A percentile compares a stretch with the other conserved stretches of the same genome.
phyloP scores from a whole-genome alignment of 2,329 filamentous ascomycete species.

The Calonectria naviculata region DNA sequence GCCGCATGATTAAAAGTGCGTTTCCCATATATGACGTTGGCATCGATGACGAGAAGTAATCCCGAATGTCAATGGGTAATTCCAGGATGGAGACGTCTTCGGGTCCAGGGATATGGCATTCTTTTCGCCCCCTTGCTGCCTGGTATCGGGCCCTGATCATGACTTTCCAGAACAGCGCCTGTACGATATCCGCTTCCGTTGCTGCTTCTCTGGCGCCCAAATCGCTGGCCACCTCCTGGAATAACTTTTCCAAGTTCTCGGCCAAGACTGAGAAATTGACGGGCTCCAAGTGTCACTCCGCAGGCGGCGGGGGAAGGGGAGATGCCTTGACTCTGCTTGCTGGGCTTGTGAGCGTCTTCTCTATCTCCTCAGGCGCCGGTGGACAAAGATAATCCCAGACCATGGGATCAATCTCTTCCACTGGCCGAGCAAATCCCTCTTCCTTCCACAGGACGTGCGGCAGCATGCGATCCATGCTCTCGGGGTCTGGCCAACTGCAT shows the following conservation, averaged over 20 bases:
- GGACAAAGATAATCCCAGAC: slow-evolving; percentile 41
- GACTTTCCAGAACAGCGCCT: slow-evolving; percentile 53
- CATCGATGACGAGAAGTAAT: slow-evolving; percentile 42
- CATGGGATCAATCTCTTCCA: slow-evolving; percentile 38
- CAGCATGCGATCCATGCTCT: slow-evolving; percentile 44
- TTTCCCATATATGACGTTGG: slow-evolving; percentile 42
- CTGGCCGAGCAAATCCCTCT: slow-evolving; percentile 32
- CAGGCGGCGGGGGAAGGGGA: slow-evolving; percentile 34
- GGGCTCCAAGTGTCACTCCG: slow-evolving; percentile 37
- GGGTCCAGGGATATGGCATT: slow-evolving; percentile 23
- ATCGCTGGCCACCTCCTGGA: slow-evolving; percentile 41
- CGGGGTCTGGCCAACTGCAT: slow-evolving; percentile 41
- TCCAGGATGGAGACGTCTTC: slow-evolving; percentile 47
- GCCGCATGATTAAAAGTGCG: slow-evolving; percentile 39
- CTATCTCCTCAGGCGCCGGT: neutral
- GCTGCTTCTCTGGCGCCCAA: slow-evolving; percentile 35
- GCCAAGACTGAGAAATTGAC: slow-evolving; percentile 45
- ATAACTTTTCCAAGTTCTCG: slow-evolving; percentile 42
- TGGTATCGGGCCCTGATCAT: slow-evolving; percentile 47
- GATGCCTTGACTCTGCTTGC: neutral
- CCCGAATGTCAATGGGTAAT: slow-evolving; percentile 44
- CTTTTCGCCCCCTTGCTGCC: slow-evolving; percentile 35
- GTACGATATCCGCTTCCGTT: slow-evolving; percentile 49
- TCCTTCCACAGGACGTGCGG: slow-evolving; percentile 42
- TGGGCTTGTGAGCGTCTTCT: neutral